A percentile compares a stretch with the other conserved stretches of the same genome.
phyloP scores from a whole-genome alignment of 129 eudicot genomes.

The Pittosporum tobira region DNA sequence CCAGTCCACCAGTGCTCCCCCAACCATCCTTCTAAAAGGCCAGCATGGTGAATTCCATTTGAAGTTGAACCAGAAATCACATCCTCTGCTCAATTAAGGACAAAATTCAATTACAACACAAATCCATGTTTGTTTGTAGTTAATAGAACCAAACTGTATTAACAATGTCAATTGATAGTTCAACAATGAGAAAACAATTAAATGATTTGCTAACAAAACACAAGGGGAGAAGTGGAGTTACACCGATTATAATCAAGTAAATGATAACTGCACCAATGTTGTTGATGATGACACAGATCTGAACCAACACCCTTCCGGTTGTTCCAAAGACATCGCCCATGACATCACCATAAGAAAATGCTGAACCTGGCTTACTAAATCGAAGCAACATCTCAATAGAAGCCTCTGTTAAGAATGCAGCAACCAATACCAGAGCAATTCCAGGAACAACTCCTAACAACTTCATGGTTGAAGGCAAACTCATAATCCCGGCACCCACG shows the following conservation, averaged over 20 bases:
- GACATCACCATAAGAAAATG: conserved; percentile 9
- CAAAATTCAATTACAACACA: background rate
- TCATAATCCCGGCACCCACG: conserved; percentile 15
- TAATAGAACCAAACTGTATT: background rate
- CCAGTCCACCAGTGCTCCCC: conserved; percentile 33
- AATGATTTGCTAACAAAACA: background rate
- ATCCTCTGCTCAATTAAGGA: conserved; percentile 19
- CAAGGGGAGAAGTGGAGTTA: background rate
- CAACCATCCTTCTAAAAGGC: conserved; percentile 29
- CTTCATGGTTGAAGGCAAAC: conserved; percentile 7
- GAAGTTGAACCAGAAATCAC: conserved; percentile 29
- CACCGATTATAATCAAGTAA: conserved; percentile 10
- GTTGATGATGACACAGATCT: conserved; percentile 7
- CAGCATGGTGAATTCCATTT: conserved; percentile 23
- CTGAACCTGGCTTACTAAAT: conserved; percentile 7
- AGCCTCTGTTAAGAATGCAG: conserved; percentile 9
- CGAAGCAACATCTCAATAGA: conserved; percentile 12
- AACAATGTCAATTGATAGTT: background rate
- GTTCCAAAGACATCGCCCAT: conserved; percentile 10
- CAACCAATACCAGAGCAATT: background rate
- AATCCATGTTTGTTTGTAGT: background rate
- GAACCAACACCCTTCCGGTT: conserved; percentile 7
- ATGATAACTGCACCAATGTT: conserved; percentile 9
- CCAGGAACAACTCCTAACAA: conserved; percentile 10
- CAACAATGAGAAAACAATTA: too few relatives aligned